A percentile compares a stretch with the other conserved stretches of the same genome.
These are phyloP conservation scores for Pseudovirgaria hyperparasitica DNA, from an alignment of 2,329 filamentous ascomycete genomes.

Conservation along the genomic window DNA sequence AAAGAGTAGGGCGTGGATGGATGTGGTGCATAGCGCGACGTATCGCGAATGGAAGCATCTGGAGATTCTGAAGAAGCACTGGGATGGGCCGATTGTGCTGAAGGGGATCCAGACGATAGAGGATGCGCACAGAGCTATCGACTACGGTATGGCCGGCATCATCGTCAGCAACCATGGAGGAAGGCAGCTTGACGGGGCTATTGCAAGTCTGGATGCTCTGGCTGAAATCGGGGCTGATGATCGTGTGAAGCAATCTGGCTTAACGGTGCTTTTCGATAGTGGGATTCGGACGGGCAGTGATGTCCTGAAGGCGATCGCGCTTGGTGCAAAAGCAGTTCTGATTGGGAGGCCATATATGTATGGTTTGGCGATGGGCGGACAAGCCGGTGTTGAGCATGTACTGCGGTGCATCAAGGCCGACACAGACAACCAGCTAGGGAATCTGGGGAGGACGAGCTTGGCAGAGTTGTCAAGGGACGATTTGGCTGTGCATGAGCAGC, in stretches of 20 bases:
- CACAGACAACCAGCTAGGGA: constrained; percentile 19
- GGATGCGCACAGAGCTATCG: constrained; percentile 21
- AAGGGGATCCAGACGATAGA: constrained; percentile 27
- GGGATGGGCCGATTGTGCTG: constrained; percentile 25
- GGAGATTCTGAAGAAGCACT: constrained; percentile 17
- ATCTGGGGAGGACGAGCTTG: constrained; percentile 17
- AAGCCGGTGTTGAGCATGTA: constrained; percentile 25
- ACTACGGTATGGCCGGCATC: constrained; percentile 23
- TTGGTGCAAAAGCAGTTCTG: constrained; percentile 23
- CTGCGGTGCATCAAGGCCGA: constrained; percentile 20
- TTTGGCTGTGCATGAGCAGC: constrained; percentile 14
- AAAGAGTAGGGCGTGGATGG: constrained; percentile 23
- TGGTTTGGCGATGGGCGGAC: constrained; percentile 23
- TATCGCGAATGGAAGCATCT: constrained; percentile 23
- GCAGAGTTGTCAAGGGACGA: constrained; percentile 16
- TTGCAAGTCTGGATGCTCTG: constrained; percentile 20
- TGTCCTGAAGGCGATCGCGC: constrained; percentile 22
- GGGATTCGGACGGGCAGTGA: constrained; percentile 23
- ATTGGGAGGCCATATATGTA: constrained; percentile 24
- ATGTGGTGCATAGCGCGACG: constrained; percentile 19
- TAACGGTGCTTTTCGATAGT: constrained; percentile 23
- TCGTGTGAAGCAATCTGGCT: constrained; percentile 14
- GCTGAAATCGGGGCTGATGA: constrained; percentile 22
- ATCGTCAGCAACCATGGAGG: constrained; percentile 26
- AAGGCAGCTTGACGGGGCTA: constrained; percentile 22